A percentile compares a stretch with the other conserved stretches of the same genome.
Conservation (phyloP, 129 eudicot genomes). For the Cynara cardunculus region DNA sequence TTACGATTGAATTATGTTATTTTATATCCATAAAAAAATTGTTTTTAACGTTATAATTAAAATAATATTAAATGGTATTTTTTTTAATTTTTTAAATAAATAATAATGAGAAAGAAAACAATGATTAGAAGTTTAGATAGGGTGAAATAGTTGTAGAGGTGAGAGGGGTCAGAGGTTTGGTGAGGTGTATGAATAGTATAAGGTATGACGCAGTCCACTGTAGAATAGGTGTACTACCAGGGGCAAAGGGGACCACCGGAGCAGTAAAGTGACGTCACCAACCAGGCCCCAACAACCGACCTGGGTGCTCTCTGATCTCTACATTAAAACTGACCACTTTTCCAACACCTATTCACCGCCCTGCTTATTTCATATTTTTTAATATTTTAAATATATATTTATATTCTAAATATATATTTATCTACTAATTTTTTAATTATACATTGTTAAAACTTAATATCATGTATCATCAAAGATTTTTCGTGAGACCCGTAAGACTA, state of each 20-base stretch:
- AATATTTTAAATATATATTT: too few species aligned
- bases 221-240: background rate
- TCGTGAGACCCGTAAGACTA: too few species aligned
- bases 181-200: background rate
- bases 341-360: background rate
- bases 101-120: background rate
- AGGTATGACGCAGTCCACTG: constrained; percentile 6
- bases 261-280: background rate
- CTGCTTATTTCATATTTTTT: too few species aligned
- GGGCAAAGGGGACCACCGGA: background rate
- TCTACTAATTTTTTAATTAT: too few species aligned
- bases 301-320: background rate
- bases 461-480: too few species aligned
- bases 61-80: too few species aligned
- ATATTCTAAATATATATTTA: too few species aligned
- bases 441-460: too few species aligned
- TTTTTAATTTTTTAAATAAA: background rate
- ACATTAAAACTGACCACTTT: background rate
- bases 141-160: background rate
- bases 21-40: too few species aligned
- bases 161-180: background rate
- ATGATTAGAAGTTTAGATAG: background rate
- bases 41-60: too few species aligned
- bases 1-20: too few species aligned
- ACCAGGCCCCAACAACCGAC: constrained; percentile 6